A percentile compares a stretch with the other conserved stretches of the same genome.
Conservation (phyloP, 2,329 filamentous ascomycete species). For the Paraconiothyrium brasiliense region DNA sequence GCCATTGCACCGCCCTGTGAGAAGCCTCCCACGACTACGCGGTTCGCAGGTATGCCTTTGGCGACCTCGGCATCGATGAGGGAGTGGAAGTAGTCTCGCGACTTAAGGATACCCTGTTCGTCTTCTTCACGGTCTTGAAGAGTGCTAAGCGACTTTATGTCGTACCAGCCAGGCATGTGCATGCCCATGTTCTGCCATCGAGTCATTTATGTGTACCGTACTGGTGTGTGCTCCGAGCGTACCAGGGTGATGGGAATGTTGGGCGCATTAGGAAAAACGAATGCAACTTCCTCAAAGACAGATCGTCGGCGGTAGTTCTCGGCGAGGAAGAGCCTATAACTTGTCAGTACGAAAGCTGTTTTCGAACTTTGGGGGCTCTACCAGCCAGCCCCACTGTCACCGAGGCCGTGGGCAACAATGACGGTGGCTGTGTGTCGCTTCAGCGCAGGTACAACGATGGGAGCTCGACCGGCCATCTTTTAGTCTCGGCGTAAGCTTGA, state of each 20-base stretch:
- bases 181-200: constrained; percentile 74
- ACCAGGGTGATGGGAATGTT: constrained; percentile 85
- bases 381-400: constrained; percentile 82
- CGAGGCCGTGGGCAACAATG: constrained; percentile 92
- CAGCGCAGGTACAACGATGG: constrained; percentile 78
- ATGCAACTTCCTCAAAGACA: constrained; percentile 88
- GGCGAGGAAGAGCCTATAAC: constrained; percentile 73
- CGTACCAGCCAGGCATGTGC: constrained; percentile 88
- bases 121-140: constrained; percentile 64
- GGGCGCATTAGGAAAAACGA: constrained; percentile 92
- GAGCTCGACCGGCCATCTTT: constrained; percentile 52
- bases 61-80: constrained; percentile 84
- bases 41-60: constrained; percentile 79
- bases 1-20: constrained; percentile 89
- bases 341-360: constrained; percentile 24
- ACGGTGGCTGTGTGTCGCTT: constrained; percentile 91
- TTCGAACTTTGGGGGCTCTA: constrained; percentile 43
- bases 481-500: constrained; percentile 10
- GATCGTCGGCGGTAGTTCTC: constrained; percentile 85
- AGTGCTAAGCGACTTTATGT: constrained; percentile 66
- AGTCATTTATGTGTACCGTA: neutral
- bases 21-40: constrained; percentile 88
- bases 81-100: constrained; percentile 77
- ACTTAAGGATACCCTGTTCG: constrained; percentile 76
- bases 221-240: constrained; percentile 42